Percentiles rank a stretch among this genome's conserved stretches.
Conservation (phyloP, 140 eudicot species). For the Erigeron philadelphicus region DNA sequence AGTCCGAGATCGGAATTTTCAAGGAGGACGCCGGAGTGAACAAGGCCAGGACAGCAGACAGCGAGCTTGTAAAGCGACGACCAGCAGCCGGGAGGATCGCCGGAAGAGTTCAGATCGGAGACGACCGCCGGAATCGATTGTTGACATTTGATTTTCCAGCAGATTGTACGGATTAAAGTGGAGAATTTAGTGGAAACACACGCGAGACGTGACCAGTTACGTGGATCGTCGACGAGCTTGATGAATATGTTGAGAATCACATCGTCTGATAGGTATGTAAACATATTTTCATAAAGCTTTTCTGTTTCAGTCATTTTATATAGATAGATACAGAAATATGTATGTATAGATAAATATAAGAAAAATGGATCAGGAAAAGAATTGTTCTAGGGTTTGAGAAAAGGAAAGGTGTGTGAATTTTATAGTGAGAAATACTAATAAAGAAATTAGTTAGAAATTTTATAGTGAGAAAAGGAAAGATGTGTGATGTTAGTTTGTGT, state of each 20-base stretch:
- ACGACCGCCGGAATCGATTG: conserved; percentile 57
- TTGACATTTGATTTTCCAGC: conserved; percentile 58
- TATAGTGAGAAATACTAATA: no score
- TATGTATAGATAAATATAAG: background rate
- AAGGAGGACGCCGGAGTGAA: conserved; percentile 71
- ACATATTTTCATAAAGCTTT: conserved; percentile 32
- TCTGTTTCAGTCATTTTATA: conserved; percentile 27
- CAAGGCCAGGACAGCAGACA: conserved; percentile 94
- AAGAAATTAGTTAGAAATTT: no score
- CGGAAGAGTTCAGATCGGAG: conserved; percentile 46
- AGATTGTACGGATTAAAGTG: conserved; percentile 42
- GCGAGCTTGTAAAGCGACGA: conserved; percentile 70
- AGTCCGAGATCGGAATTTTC: conserved; percentile 93
- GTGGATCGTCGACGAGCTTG: conserved; percentile 73
- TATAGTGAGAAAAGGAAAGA: no score
- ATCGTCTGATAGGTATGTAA: conserved; percentile 70
- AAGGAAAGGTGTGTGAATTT: no score
- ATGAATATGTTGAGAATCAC: conserved; percentile 58
- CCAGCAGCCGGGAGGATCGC: conserved; percentile 67
- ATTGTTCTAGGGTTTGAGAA: conserved; percentile 11
- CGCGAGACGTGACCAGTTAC: conserved; percentile 69
- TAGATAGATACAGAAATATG: no score
- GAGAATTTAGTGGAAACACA: conserved; percentile 76
- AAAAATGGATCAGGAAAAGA: background rate
- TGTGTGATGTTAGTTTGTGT: no score